Base-by-base conservation (phyloP, 2,329 filamentous ascomycete species). In the Talaromyces sp. region DNA sequence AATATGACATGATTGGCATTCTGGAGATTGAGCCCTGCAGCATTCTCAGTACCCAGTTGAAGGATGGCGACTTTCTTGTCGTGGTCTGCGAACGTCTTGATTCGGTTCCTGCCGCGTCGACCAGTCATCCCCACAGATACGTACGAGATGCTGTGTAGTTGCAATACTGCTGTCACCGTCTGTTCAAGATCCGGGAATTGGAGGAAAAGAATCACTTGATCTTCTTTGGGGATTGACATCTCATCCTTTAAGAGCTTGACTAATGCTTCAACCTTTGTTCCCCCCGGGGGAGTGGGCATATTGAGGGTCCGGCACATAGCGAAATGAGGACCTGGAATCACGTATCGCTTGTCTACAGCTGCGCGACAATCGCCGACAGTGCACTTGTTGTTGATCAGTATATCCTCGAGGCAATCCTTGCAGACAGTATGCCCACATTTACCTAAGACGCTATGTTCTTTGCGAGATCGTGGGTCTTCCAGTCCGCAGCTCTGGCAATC, bases 1-100 rank as follows among this genome's bases (percentile, higher is more conserved):
- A 90, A 90, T 37, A 90, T 82, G 41, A 90, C 78, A 65, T 90
- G 86, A 67, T 89, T 89, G 0, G 87, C 87, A 45, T 82, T 82
- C 56, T 86, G 85, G 1, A 90, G 74, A 68, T 90, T 90, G 10
- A 84, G 74, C 60, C 88, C 88, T 37, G 87, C 83, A 2, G 87
- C 85, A 62, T 84, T 84, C 39, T 85, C 84, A 67, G 82, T 81
- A 1, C 81, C 82, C 2, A 87, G 76, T 64, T 86, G 84, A 35
- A 90, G 75, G 16, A 90, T 76, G 4, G 90, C 75, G 0, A 87
- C 84, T 60, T 82, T 84, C 35, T 73, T 70, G 11, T 73, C 70
- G 14, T 63, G 37, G 56, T 83, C 79, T 33, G 47, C 50, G 63
- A 86, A 81, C 0, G 70, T 59, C 2, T 74, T 70, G 10, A 86